Evolutionary conservation across 805 yeast species (phyloP).

Genomic region (Isabelozyma rhagii): DNA sequence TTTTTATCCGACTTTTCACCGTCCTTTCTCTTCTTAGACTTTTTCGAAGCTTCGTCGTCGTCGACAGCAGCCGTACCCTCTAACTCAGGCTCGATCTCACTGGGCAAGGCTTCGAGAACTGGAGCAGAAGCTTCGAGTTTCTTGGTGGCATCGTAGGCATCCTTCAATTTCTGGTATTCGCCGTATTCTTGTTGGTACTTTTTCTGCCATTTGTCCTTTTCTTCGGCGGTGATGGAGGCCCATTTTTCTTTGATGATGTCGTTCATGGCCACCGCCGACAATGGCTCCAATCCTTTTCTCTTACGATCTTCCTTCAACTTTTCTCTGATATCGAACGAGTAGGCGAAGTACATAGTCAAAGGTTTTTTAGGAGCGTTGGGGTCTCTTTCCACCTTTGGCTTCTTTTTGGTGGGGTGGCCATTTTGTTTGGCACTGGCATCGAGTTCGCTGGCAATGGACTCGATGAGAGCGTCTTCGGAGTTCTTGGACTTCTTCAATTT

Average conservation of each 20-base stretch:
- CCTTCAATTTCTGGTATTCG: slow-evolving; percentile 29
- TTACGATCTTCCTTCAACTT: slow-evolving; percentile 66
- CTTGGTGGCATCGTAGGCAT: slow-evolving; percentile 30
- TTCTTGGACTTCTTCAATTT: slow-evolving; percentile 19
- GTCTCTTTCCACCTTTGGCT: slow-evolving; percentile 55
- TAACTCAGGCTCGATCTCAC: neutral
- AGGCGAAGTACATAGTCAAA: slow-evolving; percentile 77
- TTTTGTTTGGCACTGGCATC: slow-evolving; percentile 1
- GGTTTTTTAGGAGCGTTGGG: slow-evolving; percentile 97
- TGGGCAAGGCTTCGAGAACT: slow-evolving; percentile 5
- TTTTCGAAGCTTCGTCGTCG: slow-evolving; percentile 32
- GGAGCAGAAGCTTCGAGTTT: slow-evolving; percentile 12
- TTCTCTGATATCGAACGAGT: slow-evolving; percentile 71
- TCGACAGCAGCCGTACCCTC: neutral
- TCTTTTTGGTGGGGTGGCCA: slow-evolving; percentile 44
- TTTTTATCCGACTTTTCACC: slow-evolving; percentile 14
- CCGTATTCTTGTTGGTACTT: slow-evolving; percentile 47
- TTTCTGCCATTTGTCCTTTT: slow-evolving; percentile 68
- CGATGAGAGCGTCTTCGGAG: neutral
- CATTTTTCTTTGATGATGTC: slow-evolving; percentile 76
- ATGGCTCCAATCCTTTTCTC: slow-evolving; percentile 52
- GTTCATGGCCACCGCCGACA: slow-evolving; percentile 74
- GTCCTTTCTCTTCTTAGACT: slow-evolving; percentile 33
- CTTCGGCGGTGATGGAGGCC: slow-evolving; percentile 67
- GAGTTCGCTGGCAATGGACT: slow-evolving; percentile 2